Base-by-base conservation (phyloP, 441 rosid genomes). In the Cnidoscolus chayamansa region DNA sequence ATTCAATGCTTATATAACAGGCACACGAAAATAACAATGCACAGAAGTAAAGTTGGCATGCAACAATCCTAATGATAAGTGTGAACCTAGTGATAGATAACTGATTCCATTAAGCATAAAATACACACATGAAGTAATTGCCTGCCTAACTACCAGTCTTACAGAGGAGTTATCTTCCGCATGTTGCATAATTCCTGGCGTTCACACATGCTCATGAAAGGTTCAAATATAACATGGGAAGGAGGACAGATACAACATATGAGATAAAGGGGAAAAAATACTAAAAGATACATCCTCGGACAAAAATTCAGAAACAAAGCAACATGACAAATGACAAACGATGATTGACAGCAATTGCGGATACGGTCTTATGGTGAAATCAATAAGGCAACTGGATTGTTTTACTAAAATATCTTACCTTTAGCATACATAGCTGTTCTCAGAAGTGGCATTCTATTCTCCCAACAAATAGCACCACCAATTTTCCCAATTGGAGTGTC, bases 391-490 rank as follows among this genome's bases (percentile, higher is more conserved):
- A 58, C 1, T 58, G 40, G 32, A 58, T 61, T 16, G 66, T 63
- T 37, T 10, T 15, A 13, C 16, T 35, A 56, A 68, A 71, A 67
- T 56, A 31, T 65, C 84, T 75, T 77, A 90, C 99, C 97, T 90
- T 90, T 88, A 61, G 83, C 94, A 82, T 90, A 94, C 90, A 94
- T 81, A n/a, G 99, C 99, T 32, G 94, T 90, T 79, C 97, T 84
- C 11, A 90, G 84, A 71, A 93, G 91, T 0, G 98, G 98, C 97
- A 94, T 94, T 81, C 87, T 84, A 73, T 92, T 94, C 71, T 94
- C 97, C 97, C 97, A 94, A 77, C 97, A 94, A 69, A 92, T 86
- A 61, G 93, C 97, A 62, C 94, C 96, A 45, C 97, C 97, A 0
- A 94, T 86, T 79, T 92, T 94, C 11, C 97, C 97, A 55, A 92